phyloP scores from a whole-genome alignment of 2,329 filamentous ascomycete species.

The Colletotrichum sp. region DNA sequence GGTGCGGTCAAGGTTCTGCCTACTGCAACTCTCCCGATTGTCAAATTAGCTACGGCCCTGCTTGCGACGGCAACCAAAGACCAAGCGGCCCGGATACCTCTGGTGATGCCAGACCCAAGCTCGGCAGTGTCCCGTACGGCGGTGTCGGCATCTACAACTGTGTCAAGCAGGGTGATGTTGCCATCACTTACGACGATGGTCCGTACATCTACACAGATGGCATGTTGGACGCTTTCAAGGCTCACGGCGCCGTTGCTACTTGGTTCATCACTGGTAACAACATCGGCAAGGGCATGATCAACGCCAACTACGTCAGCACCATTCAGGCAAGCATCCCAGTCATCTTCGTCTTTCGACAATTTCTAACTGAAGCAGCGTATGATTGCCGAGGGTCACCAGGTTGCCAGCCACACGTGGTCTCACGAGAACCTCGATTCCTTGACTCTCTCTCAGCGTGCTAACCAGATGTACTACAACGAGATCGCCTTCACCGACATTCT shows the following conservation, averaged over 20 bases:
- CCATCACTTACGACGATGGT: slow-evolving; percentile 43
- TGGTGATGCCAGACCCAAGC: slow-evolving; percentile 24
- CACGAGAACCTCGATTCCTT: slow-evolving; percentile 46
- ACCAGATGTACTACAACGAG: slow-evolving; percentile 51
- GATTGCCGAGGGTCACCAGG: slow-evolving; percentile 49
- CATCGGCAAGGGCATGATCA: slow-evolving; percentile 37
- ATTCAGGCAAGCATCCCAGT: slow-evolving; percentile 27
- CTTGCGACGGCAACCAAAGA: slow-evolving; percentile 33
- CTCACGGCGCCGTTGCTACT: slow-evolving; percentile 35
- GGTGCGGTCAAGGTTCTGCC: slow-evolving; percentile 31
- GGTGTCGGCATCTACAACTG: slow-evolving; percentile 38
- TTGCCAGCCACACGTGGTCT: slow-evolving; percentile 53
- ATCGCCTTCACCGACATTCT: slow-evolving; percentile 48
- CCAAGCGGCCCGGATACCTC: slow-evolving; percentile 29
- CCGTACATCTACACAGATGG: slow-evolving; percentile 37
- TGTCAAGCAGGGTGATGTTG: slow-evolving; percentile 32
- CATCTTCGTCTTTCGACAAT: too few relatives aligned
- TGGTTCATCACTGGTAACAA: slow-evolving; percentile 42
- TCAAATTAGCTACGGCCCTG: slow-evolving; percentile 31
- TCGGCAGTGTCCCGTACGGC: slow-evolving; percentile 31
- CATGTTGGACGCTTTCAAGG: slow-evolving; percentile 39
- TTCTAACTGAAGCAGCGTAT: slow-evolving; percentile 36
- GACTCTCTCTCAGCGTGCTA: slow-evolving; percentile 33
- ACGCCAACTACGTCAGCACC: slow-evolving; percentile 33
- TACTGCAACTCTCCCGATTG: slow-evolving; percentile 33